phyloP scores from a whole-genome alignment of 306 rosid genomes.

The Aeschynomene evenia region DNA sequence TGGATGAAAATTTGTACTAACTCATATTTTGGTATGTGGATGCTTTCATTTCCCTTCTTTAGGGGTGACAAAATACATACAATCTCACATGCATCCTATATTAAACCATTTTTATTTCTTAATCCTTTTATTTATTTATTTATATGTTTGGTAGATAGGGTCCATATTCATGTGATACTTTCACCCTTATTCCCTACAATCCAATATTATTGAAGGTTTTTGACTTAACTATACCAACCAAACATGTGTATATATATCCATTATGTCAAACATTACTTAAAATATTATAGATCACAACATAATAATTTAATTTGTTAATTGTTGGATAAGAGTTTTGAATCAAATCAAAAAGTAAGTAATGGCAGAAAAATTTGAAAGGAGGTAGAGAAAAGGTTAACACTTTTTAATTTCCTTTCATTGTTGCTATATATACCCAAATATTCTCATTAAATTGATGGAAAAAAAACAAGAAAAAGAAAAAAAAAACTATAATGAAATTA shows the following conservation, averaged over 20 bases:
- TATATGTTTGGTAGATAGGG: conserved; percentile 1
- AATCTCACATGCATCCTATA: background rate
- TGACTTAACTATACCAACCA: conserved; percentile 15
- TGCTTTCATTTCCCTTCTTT: background rate
- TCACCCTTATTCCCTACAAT: conserved; percentile 24
- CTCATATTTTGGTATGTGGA: background rate
- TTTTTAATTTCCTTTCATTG: no score
- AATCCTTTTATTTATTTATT: background rate
- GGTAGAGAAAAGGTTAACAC: background rate
- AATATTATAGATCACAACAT: conserved; percentile 1
- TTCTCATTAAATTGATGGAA: no score
- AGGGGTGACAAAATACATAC: background rate
- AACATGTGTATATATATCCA: conserved; percentile 35
- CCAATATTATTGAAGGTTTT: background rate
- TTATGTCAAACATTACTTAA: conserved; percentile 6
- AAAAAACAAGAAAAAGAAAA: no score
- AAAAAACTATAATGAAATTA: background rate
- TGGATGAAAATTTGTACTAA: background rate
- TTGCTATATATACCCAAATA: no score
- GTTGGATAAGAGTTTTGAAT: background rate
- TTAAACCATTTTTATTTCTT: background rate
- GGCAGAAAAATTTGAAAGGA: background rate
- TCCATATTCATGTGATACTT: conserved; percentile 28
- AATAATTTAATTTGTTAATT: background rate
- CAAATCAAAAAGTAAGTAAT: background rate